Percentiles rank a stretch among this genome's conserved stretches.
phyloP scores from a whole-genome alignment of 176 grass and related monocot genomes.

The Rhynchospora pubera region DNA sequence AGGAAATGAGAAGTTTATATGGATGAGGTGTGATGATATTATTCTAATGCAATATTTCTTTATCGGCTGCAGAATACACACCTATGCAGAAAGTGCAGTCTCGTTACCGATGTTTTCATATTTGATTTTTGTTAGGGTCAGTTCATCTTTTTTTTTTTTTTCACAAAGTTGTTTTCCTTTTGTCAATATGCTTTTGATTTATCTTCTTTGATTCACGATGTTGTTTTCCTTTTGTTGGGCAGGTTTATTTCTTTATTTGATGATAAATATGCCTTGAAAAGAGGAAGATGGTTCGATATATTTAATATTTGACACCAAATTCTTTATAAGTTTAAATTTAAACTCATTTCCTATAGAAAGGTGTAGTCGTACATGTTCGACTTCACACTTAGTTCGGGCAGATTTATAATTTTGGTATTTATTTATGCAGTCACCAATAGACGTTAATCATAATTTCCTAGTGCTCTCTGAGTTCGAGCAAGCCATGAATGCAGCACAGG shows the following conservation, averaged over 20 bases:
- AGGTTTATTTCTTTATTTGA: too few species aligned
- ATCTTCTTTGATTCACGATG: not conserved
- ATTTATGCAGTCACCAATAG: not conserved
- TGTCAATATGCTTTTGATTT: not conserved
- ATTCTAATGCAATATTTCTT: not conserved
- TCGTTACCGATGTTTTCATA: not conserved
- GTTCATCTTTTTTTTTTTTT: not conserved
- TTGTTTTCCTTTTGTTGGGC: not conserved
- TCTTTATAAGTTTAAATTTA: too few species aligned
- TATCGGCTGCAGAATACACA: not conserved
- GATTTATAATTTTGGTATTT: not conserved
- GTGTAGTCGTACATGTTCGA: too few species aligned
- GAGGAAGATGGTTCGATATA: too few species aligned
- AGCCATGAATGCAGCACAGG: not conserved
- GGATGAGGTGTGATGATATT: not conserved
- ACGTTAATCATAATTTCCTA: not conserved
- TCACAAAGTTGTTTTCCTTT: not conserved
- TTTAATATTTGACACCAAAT: too few species aligned
- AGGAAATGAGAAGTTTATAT: conserved; percentile 1
- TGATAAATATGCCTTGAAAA: too few species aligned
- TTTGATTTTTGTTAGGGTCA: not conserved
- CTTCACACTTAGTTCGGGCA: not conserved
- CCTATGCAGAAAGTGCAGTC: not conserved
- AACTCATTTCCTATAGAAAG: too few species aligned
- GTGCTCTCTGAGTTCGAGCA: not conserved